phyloP scores from a whole-genome alignment of 805 yeast species.

The Ogataea siamensis region DNA sequence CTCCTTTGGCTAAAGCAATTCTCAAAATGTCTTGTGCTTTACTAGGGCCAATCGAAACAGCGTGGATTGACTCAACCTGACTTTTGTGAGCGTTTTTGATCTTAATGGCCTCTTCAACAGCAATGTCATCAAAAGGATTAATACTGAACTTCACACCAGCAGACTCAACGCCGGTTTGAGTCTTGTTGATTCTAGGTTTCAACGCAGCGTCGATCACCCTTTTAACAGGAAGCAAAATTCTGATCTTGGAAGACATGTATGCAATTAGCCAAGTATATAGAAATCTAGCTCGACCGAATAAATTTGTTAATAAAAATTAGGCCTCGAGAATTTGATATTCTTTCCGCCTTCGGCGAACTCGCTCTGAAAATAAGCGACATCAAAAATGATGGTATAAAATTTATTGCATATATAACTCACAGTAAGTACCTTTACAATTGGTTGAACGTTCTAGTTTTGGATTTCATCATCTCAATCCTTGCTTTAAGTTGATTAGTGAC shows the following conservation, averaged over 20 bases:
- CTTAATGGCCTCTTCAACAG: slow-evolving; percentile 88
- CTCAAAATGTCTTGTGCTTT: slow-evolving; percentile 87
- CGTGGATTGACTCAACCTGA: slow-evolving; percentile 78
- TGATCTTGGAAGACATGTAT: slow-evolving; percentile 52
- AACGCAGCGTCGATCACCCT: slow-evolving; percentile 92
- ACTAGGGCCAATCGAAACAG: slow-evolving; percentile 84
- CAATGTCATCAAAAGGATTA: slow-evolving; percentile 98
- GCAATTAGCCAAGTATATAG: too few species aligned
- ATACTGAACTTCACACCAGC: slow-evolving; percentile 89
- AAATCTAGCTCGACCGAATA: too few species aligned
- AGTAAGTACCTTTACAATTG: slow-evolving; percentile 14
- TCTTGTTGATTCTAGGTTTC: slow-evolving; percentile 86
- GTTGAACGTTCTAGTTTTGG: slow-evolving; percentile 39
- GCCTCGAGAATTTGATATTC: slow-evolving; percentile 1
- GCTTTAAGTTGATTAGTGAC: slow-evolving; percentile 84
- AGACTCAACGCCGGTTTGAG: slow-evolving; percentile 80
- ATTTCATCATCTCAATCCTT: slow-evolving; percentile 86
- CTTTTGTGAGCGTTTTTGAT: slow-evolving; percentile 64
- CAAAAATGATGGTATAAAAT: slow-evolving; percentile 1
- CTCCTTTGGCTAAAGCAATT: slow-evolving; percentile 93
- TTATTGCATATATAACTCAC: slow-evolving; percentile 1
- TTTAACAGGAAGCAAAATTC: slow-evolving; percentile 90
- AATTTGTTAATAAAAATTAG: background rate
- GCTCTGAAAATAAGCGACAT: slow-evolving; percentile 3
- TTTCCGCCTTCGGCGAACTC: slow-evolving; percentile 5